Evolutionary conservation across 352 stramenopile genomes (phyloP).

Genomic region (Globisporangium nagaii): DNA sequence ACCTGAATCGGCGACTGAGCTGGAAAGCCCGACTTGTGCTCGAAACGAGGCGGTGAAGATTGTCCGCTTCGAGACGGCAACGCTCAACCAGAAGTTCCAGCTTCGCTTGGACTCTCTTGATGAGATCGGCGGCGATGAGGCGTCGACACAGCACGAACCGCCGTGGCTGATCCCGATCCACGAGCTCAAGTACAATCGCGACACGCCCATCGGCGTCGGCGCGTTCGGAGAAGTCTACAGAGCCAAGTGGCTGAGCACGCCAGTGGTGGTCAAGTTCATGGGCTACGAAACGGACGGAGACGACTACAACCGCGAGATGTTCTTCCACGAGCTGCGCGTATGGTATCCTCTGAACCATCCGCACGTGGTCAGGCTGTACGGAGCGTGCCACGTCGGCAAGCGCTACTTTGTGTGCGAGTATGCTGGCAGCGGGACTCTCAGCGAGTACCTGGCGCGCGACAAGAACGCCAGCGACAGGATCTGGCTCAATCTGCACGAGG

Average conservation of each 20-base stretch:
- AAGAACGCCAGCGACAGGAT: constrained; percentile 47
- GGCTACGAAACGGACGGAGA: not conserved
- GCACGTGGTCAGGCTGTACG: not conserved
- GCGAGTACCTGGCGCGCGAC: not conserved
- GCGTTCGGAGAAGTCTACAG: not conserved
- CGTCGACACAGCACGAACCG: not conserved
- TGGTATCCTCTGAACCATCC: not conserved
- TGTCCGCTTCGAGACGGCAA: not conserved
- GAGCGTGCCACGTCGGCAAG: not conserved
- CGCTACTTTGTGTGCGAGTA: not conserved
- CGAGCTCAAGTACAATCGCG: not conserved
- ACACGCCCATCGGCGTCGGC: not conserved
- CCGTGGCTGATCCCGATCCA: not conserved
- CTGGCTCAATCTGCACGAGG: constrained; percentile 18
- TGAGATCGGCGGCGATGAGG: not conserved
- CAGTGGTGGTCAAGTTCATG: constrained; percentile 1
- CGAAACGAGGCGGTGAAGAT: not conserved
- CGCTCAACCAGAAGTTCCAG: not conserved
- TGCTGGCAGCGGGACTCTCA: not conserved
- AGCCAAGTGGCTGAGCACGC: not conserved
- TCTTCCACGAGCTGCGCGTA: not conserved
- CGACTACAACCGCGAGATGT: not conserved
- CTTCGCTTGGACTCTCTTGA: not conserved
- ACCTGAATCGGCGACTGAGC: not conserved
- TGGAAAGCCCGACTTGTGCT: not conserved